Base-by-base conservation (phyloP, 2,329 filamentous ascomycete genomes). In the Rasamsonia emersonii region DNA sequence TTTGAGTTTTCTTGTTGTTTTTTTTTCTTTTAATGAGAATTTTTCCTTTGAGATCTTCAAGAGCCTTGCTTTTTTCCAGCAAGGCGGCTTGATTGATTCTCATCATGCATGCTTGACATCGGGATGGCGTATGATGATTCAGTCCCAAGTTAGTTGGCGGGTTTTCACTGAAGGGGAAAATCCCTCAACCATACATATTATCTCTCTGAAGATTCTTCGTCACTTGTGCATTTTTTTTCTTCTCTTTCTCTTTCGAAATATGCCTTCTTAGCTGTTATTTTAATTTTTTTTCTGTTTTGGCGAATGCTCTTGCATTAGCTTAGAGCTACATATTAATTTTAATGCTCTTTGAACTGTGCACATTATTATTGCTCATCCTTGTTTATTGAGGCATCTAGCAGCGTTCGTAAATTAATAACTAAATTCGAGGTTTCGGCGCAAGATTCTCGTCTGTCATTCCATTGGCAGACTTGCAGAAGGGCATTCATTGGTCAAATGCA, bases 161-260 rank as follows among this genome's bases (percentile, higher is more conserved):
- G 8, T 26, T 13, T 6, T 13, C 24, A 14, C 7, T 14, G 9
- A 26, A 23, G n/a, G 20, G 30, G 9, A 28, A 16, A 16, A 24
- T 29, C 7, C 8, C 18, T 10, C 20, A 19, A 24, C 18, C 24
- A 23, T 8, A 7, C 20, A 23, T 21, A 20, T 30, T 32, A 23
- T 33, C 4, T 27, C 32, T 27, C 25, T 18, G n/a, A 37, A 30
- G 18, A 18, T 27, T 28, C 17, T 31, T 35, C 33, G 39, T 37
- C 42, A 38, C 27, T 38, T 40, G 35, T 49, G 6, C 11, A 33
- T 45, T 36, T 29, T 32, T 48, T 41, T 45, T n/a, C n/a, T 35
- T 31, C 48, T 47, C 43, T 41, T 41, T 37, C 37, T 21, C 13
- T 26, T 26, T 26, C 7, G 13, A 13, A 10, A 10, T 6, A 8